Evolutionary conservation across 768 basidiomycete species (phyloP), one percentile per base, ranked within the genome.

Genomic region (Lenzites betulinus): DNA sequence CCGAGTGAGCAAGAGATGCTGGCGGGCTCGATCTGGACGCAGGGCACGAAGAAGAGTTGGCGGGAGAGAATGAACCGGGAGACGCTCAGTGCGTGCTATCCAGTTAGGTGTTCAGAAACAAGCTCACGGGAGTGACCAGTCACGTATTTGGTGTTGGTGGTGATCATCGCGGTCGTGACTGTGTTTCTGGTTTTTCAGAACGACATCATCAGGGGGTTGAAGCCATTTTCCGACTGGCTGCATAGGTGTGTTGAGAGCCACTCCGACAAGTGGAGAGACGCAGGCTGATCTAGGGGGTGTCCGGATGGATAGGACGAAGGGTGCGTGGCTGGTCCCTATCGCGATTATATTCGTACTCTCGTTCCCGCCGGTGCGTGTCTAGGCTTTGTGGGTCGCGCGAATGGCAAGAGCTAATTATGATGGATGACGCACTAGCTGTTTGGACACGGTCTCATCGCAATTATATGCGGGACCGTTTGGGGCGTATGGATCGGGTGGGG

Each of bases 381-480:
- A 1, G 2, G 6, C 44, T 33, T 33, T 33, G 9, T 18, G 15
- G n/a, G 43, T 6, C 18, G 9, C 6, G 35, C 8, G 15, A 38
- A 48, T 26, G 22, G 22, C 12, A 1, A 20, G 39, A 5, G 15
- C 38, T 39, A n/a, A n/a, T n/a, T n/a, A n/a, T n/a, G 38, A 39
- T 13, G 18, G 18, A 39, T 13, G 54, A 64, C 44, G 18, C 50
- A 39, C 44, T 18, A 90, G 82, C 82, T 95, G 13, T 94, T 95
- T 67, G 95, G 95, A 5, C 93, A 95, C 64, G 95, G 95, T 78
- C 88, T 96, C 58, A 79, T 96, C 43, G 90, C 91, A 22, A 81
- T 95, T 35, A 77, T 96, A 3, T 92, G 91, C 66, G 94, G 95
- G 13, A 71, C 95, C 39, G 90, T 96, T 2, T 96, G 92, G 92